Base-by-base conservation (phyloP, 768 basidiomycete genomes). In the Russula sp. region DNA sequence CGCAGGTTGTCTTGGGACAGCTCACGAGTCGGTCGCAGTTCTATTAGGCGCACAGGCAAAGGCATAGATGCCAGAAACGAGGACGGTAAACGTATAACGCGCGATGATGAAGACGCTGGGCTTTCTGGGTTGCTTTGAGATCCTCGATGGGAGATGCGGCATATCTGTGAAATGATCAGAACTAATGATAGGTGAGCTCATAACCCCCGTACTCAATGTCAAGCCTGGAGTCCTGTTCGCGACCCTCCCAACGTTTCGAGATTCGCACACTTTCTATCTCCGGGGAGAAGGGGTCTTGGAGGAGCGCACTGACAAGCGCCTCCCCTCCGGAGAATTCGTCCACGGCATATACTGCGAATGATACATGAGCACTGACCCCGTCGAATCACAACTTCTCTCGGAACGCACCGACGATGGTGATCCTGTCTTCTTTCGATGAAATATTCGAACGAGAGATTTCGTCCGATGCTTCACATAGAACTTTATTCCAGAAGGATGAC, bases 211-310 rank as follows among this genome's bases (percentile, higher is more conserved):
- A 72, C 70, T 66, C 38, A 18, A 72, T 60, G 22, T 62, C 60
- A 34, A 71, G 57, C 26, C 54, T 54, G 30, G 38, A 30, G 26
- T 61, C n/a, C 55, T 62, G 51, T 13, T 59, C 61, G 20, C 30
- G 59, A 11, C 44, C 59, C 30, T 71, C 72, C 84, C 88, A 87
- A 36, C 89, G 79, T 46, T 76, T 70, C 58, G 77, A 78, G 26
- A 89, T 69, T 9, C 71, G 69, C 36, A 76, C 73, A 56, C 76
- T 79, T 63, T 81, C 77, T 5, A 73, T 69, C 66, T 84, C 81
- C n/a, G 83, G 82, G 2, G 79, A 77, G 67, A 92, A 81, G 16
- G 89, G 89, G 59, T 91, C 85, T 50, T 86, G 82, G 18, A 92
- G 76, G 40, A 92, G 78, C 8, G 89, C 88, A 5, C 84, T 84